Percentiles rank a stretch among this genome's conserved stretches.
Conservation (phyloP, 768 basidiomycete species). For the Lactifluus pinguis region DNA sequence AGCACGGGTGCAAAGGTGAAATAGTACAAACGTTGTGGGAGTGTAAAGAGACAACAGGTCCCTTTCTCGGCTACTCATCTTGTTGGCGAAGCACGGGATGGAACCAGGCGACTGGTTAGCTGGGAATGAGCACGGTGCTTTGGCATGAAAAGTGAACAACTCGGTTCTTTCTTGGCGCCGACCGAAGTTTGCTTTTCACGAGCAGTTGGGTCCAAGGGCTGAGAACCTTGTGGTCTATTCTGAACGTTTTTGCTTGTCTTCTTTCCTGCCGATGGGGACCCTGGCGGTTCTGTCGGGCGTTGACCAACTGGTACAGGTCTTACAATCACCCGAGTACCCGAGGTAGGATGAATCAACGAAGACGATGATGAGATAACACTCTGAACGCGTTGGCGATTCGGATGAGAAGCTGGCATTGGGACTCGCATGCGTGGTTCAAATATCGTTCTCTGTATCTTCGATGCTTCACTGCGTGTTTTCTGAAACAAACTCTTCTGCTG, state of each 20-base stretch:
- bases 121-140: constrained; percentile 54
- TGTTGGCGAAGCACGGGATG: constrained; percentile 8
- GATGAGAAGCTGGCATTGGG: constrained; percentile 42
- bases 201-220: constrained; percentile 20
- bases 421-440: constrained; percentile 45
- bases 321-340: constrained; percentile 13
- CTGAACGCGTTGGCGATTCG: constrained; percentile 28
- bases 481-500: constrained; percentile 66
- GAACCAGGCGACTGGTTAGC: constrained; percentile 17
- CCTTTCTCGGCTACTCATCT: constrained; percentile 4
- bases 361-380: constrained; percentile 19
- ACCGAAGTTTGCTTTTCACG: constrained; percentile 31
- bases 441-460: constrained; percentile 54
- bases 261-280: constrained; percentile 20
- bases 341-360: constrained; percentile 21
- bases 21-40: constrained; percentile 7
- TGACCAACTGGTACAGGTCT: constrained; percentile 4
- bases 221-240: constrained; percentile 6
- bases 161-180: constrained; percentile 52
- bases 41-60: constrained; percentile 4
- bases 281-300: neutral
- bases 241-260: neutral
- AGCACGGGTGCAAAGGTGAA: constrained; percentile 15
- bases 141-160: constrained; percentile 59
- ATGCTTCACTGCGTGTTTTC: constrained; percentile 65